Evolutionary conservation across 495 filamentous ascomycete species (phyloP).

Genomic region (Neurospora cerealis): DNA sequence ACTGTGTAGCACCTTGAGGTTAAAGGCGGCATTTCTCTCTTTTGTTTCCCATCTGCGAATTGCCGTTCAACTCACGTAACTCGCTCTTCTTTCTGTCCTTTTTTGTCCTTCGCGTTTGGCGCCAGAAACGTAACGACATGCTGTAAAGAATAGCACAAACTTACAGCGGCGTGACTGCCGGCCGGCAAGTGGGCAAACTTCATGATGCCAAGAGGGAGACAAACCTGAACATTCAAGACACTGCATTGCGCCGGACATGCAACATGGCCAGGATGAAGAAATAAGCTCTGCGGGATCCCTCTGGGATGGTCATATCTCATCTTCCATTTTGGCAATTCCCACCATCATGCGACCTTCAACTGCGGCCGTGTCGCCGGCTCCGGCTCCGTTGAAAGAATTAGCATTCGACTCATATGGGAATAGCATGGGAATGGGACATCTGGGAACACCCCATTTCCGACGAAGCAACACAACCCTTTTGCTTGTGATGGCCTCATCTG

Average conservation of each 20-base stretch:
- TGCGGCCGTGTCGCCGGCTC: neutral
- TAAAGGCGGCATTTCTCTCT: neutral
- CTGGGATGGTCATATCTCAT: neutral
- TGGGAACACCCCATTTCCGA: neutral
- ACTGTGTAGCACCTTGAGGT: neutral
- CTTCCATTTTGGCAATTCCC: neutral
- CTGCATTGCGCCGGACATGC: neutral
- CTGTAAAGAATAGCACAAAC: neutral
- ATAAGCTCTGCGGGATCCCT: neutral
- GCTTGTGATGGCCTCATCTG: neutral
- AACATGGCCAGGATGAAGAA: neutral
- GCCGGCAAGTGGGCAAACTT: neutral
- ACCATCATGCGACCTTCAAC: neutral
- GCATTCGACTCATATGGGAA: neutral
- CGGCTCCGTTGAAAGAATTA: neutral
- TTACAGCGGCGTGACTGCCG: neutral
- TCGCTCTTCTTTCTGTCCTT: neutral
- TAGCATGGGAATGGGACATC: neutral
- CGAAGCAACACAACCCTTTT: neutral
- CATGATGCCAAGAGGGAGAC: neutral
- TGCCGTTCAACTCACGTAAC: neutral
- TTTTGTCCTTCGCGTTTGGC: neutral
- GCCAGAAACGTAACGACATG: neutral
- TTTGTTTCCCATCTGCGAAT: neutral
- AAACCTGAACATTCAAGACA: neutral